Base-by-base conservation (phyloP, 805 yeast genomes). In the Yarrowia phangngaensis region DNA sequence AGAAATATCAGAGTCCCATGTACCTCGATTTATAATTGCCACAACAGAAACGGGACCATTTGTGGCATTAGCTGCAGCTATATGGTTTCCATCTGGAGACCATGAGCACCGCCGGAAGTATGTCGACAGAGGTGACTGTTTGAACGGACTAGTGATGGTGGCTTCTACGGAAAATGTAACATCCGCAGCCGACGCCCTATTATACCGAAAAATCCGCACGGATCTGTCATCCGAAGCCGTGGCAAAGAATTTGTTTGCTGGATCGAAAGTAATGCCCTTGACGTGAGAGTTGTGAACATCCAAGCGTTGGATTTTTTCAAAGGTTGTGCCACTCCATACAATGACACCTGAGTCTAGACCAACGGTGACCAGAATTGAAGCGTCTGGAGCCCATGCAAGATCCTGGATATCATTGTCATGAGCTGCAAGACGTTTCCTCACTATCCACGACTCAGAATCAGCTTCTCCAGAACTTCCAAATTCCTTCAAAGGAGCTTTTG, bases 401-500 rank as follows among this genome's bases (percentile, higher is more conserved):
- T 92, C 98, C 64, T 92, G 98, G 43, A 92, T 85, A 68, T 92
- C 99, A 61, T 90, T 92, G 55, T 92, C 97, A 64, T 92, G 99
- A 1, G 97, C 98, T 14, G 87, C 96, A 12, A 88, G 73, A 58
- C 97, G 75, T 58, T 86, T 86, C 14, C 95, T 70, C 1, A 90
- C 97, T 1, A 90, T 80, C 98, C 98, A 90, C 58, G 85, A 95
- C 64, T 90, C 98, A 50, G 78, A 60, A 57, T 88, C 95, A 40
- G 77, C 82, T 48, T 79, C 74, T 15, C 65, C 66, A 34, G 55
- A 55, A 23, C 77, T 74, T 11, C 95, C 95, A 67, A 84, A 82
- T 53, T 78, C 79, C 33, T 63, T 57, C n/a, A 75, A 65, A n/a
- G 79, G 73, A 23, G 54, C 51, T 9, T 69, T 61, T 64, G 60